phyloP scores from a whole-genome alignment of 2,329 filamentous ascomycete genomes.

The Coccinonectria pachysandricola region DNA sequence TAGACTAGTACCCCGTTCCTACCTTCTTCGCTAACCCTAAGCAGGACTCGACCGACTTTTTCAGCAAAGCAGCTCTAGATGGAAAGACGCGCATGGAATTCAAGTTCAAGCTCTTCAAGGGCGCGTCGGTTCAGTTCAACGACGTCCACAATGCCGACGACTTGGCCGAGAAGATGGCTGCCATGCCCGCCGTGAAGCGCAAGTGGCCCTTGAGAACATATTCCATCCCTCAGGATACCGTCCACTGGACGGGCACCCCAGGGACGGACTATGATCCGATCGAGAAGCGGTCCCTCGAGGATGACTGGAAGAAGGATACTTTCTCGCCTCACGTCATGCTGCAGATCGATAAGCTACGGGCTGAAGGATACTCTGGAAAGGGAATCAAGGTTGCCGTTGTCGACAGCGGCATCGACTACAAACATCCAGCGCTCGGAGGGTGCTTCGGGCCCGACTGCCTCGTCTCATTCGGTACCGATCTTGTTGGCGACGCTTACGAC shows the following conservation, averaged over 20 bases:
- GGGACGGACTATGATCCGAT: conserved; percentile 11
- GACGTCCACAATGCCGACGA: conserved; percentile 34
- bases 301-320: conserved; percentile 20
- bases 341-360: conserved; percentile 42
- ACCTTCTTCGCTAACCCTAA: conserved; percentile 7
- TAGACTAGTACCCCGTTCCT: too few relatives aligned
- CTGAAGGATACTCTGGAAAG: conserved; percentile 36
- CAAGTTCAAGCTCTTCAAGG: conserved; percentile 42
- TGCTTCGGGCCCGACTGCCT: conserved; percentile 51
- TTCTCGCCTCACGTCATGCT: conserved; percentile 46
- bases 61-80: conserved; percentile 24
- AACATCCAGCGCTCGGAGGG: conserved; percentile 52
- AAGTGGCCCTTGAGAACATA: conserved; percentile 39
- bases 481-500: conserved; percentile 40
- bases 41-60: conserved; percentile 33
- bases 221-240: conserved; percentile 28
- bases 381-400: conserved; percentile 44
- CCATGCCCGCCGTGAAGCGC: conserved; percentile 35
- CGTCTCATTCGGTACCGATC: conserved; percentile 46
- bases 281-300: conserved; percentile 9
- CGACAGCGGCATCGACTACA: conserved; percentile 50
- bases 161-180: conserved; percentile 29
- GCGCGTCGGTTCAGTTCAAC: conserved; percentile 42
- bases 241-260: conserved; percentile 33
- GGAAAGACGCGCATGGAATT: conserved; percentile 37